Evolutionary conservation across 345 rosid species (phyloP), one percentile per base, ranked within the genome.

Genomic region (Kandelia obovata): DNA sequence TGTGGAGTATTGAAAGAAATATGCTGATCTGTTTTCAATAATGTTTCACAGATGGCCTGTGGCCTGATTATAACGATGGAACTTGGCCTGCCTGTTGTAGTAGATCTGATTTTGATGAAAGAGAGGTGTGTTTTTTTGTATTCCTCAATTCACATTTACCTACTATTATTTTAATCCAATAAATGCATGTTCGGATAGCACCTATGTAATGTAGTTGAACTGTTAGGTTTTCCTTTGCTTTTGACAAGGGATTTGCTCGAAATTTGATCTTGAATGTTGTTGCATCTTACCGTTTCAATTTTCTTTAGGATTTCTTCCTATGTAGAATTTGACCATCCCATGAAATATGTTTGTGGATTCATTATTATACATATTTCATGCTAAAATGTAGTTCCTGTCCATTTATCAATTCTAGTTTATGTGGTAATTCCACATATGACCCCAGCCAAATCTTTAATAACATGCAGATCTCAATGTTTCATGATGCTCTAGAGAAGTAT

Each of bases 41-140:
- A 7, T 20, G 63, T 73, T 57, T 65, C 39, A 73, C 79, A 93
- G 98, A 93, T 86, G 98, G 98, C 58, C 47, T 93, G n/a, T 93
- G 98, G 98, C 94, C 97, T 47, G 92, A 93, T 74, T 93, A 93
- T 75, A 91, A 91, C 62, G 98, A 93, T 70, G 98, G 96, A 73
- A 84, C 87, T 21, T 93, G 92, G 91, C 98, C 98, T 75, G 80
- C 97, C 3, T 93, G 98, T 74, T 93, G 98, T 73, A 73, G 46
- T 26, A 74, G 75, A 57, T 76, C 87, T 47, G 32, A 71, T 58
- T 93, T 93, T 47, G 71, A 93, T 8, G 85, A 86, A 70, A 87
- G 83, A 53, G 89, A 89, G 97, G 98, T 90, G 43, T 53, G 21
- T 65, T 46, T 51, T 51, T 59, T 65, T 26, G 15, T 25, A 31